Percentiles rank a stretch among this genome's conserved stretches.
Evolutionary conservation across 768 basidiomycete genomes (phyloP).

Genomic region (Kwoniella dejecticola): DNA sequence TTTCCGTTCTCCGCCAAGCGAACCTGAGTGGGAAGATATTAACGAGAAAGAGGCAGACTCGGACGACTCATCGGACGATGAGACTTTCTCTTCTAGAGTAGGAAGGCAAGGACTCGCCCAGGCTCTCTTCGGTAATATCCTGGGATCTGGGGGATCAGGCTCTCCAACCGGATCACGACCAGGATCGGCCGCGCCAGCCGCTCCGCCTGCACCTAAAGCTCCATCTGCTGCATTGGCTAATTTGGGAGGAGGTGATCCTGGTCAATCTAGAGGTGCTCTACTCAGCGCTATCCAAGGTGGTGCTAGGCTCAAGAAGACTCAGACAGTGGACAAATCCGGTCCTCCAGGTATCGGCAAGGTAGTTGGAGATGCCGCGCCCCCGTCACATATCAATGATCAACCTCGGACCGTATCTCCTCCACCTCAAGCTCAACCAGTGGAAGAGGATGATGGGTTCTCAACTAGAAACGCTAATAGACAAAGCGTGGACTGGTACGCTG

Average conservation of each 20-base stretch:
- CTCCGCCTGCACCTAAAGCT: conserved; percentile 53
- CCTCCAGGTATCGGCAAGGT: conserved; percentile 64
- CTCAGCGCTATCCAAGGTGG: conserved; percentile 78
- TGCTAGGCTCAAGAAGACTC: conserved; percentile 68
- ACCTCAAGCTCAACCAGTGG: conserved; percentile 50
- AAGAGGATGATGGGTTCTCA: conserved; percentile 18
- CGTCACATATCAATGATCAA: conserved; percentile 66
- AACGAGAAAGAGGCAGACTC: conserved; percentile 64
- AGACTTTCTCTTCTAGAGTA: conserved; percentile 64
- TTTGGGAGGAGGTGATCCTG: conserved; percentile 50
- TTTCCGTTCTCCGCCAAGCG: conserved; percentile 48
- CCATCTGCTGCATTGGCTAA: conserved; percentile 60
- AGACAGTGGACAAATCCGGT: conserved; percentile 80
- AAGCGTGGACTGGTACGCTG: conserved; percentile 88
- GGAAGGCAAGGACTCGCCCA: conserved; percentile 73
- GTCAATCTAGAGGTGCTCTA: conserved; percentile 62
- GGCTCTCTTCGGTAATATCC: conserved; percentile 72
- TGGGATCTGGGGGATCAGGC: conserved; percentile 43
- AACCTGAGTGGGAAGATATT: conserved; percentile 85
- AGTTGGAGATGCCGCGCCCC: conserved; percentile 69
- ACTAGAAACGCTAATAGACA: conserved; percentile 63
- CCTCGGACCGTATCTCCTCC: conserved; percentile 53
- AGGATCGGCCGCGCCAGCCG: conserved; percentile 43
- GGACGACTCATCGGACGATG: conserved; percentile 77
- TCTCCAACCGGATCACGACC: conserved; percentile 47